Evolutionary conservation across 2,329 filamentous ascomycete species (phyloP), one percentile per base, ranked within the genome.

Genomic region (Ophiostoma sp.): DNA sequence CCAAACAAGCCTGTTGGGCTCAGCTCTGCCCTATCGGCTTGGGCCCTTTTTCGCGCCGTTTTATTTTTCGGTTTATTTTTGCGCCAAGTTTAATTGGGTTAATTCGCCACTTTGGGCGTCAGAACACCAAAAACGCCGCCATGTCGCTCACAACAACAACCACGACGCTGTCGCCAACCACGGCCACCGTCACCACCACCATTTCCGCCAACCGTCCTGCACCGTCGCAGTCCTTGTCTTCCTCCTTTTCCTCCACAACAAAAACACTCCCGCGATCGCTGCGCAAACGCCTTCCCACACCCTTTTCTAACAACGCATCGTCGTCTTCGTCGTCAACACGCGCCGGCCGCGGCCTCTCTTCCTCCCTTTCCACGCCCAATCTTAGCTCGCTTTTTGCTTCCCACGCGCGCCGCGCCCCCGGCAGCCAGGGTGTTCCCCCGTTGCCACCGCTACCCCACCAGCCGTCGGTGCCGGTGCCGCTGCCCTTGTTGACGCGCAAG

Each of bases 401-500:
- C 8, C 86, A 87, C 76, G 85, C 86, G 69, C 84, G 84, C 76
- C 83, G 52, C 73, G 57, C 25, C 69, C 63, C 57, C 52, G 52
- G 39, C 73, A 22, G 4, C n/a, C 68, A 55, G 22, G 50, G 59
- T 36, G 55, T 52, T 50, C 59, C 66, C 50, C 45, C 42, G 25
- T 50, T 59, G 66, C 75, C 75, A n/a, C 25, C 71, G 19, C 48
- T 63, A 19, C 71, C 69, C 25, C 7, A 3, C 55, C 28, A 59
- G 31, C 19, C 52, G 28, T 33, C 71, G 12, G 70, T 64, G 36
- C 57, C 68, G 64, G 25, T 57, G 25, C 45, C 61, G 66, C 82
- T 83, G 39, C 82, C 80, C 63, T 84, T 85, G 74, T 84, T 91
- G 77, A 86, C 88, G 78, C 90, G 92, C 79, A 94, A 95, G 84